Evolutionary conservation across 805 yeast genomes (phyloP).

Genomic region (Pichia gijzeniarum): DNA sequence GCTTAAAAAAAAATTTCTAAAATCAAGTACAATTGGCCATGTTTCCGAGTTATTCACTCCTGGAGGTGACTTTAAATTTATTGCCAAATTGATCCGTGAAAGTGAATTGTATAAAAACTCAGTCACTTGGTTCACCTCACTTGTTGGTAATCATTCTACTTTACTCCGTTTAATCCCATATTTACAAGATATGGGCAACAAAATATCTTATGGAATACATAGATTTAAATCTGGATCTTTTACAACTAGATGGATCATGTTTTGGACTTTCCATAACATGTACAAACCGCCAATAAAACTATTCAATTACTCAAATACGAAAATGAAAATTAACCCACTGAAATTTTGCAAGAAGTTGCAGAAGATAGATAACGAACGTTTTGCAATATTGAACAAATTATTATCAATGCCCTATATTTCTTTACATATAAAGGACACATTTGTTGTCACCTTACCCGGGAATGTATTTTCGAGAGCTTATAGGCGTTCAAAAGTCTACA

Average conservation of each 20-base stretch:
- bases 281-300: slow-evolving; percentile 13
- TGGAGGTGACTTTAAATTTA: slow-evolving; percentile 44
- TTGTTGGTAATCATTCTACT: slow-evolving; percentile 14
- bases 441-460: slow-evolving; percentile 7
- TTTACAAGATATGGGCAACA: neutral
- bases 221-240: slow-evolving; percentile 23
- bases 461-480: slow-evolving; percentile 29
- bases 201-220: slow-evolving; percentile 26
- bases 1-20: slow-evolving; percentile 20
- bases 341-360: neutral
- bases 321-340: neutral
- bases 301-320: slow-evolving; percentile 6
- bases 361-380: neutral
- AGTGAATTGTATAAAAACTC: slow-evolving; percentile 4
- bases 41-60: slow-evolving; percentile 33
- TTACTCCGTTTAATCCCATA: neutral
- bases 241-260: slow-evolving; percentile 34
- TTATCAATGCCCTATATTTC: slow-evolving; percentile 5
- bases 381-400: neutral
- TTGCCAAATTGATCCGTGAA: slow-evolving; percentile 19
- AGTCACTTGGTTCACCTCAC: slow-evolving; percentile 14
- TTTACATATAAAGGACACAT: neutral
- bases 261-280: slow-evolving; percentile 30
- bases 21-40: slow-evolving; percentile 27
- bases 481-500: slow-evolving; percentile 12